phyloP scores from a whole-genome alignment of 768 basidiomycete species.

The Boletus barrowsii region DNA sequence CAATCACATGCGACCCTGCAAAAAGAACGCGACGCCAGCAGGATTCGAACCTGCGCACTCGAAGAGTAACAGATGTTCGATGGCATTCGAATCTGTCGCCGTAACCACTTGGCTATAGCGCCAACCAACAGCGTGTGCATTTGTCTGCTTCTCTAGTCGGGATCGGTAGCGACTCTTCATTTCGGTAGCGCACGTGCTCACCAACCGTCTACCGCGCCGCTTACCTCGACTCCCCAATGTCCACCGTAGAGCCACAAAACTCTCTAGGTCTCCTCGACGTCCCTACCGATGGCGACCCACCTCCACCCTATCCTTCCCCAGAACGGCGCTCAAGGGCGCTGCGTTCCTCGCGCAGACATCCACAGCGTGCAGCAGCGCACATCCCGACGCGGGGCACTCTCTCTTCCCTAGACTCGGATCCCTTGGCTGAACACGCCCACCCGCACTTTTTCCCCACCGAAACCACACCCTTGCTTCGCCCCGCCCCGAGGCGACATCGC shows the following conservation, averaged over 20 bases:
- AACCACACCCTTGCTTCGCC: conserved; percentile 45
- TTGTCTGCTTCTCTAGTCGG: too few species aligned
- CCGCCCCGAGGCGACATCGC: conserved; percentile 41
- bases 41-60: conserved; percentile 69
- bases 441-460: conserved; percentile 36
- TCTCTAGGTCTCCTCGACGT: conserved; percentile 9
- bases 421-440: conserved; percentile 33
- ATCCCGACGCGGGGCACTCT: conserved; percentile 28
- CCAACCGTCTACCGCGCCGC: too few species aligned
- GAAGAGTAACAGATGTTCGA: conserved; percentile 56
- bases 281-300: conserved; percentile 46
- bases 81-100: conserved; percentile 65
- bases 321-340: conserved; percentile 40
- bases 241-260: conserved; percentile 5
- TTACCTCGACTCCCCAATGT: conserved; percentile 1
- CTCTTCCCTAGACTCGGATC: conserved; percentile 35
- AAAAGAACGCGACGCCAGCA: conserved; percentile 52
- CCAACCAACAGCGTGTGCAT: conserved; percentile 4
- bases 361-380: conserved; percentile 31
- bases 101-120: conserved; percentile 77
- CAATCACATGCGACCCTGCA: background rate
- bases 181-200: background rate
- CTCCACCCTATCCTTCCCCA: conserved; percentile 65
- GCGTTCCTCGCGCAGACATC: conserved; percentile 28
- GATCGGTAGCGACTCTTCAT: too few species aligned